Conservation (phyloP, 2,329 filamentous ascomycete genomes). For the Xylariomycetidae sp. region DNA sequence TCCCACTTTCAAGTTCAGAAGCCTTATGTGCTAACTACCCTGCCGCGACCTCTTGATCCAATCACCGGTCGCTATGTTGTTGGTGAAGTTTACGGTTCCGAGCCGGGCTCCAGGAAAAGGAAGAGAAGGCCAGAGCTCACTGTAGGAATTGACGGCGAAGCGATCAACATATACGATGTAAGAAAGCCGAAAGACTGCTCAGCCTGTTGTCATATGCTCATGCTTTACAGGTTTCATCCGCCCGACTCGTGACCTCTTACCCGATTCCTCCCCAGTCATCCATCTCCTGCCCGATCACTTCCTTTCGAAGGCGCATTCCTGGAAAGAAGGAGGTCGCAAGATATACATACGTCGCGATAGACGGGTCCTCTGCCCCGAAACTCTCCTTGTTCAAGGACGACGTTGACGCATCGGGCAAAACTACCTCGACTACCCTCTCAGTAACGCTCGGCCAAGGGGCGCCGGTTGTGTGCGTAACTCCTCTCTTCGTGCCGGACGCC, state of each 20-base stretch:
- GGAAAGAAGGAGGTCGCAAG: constrained; percentile 42
- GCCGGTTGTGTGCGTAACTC: constrained; percentile 38
- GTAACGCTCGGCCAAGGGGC: constrained; percentile 34
- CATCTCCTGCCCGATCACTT: constrained; percentile 57
- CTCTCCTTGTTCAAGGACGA: constrained; percentile 56
- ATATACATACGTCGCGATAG: constrained; percentile 56
- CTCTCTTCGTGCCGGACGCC: constrained; percentile 20
- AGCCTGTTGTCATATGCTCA: constrained; percentile 3
- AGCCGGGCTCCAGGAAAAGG: constrained; percentile 51
- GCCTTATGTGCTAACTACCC: constrained; percentile 56
- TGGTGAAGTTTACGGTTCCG: constrained; percentile 55
- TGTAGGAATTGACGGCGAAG: constrained; percentile 60
- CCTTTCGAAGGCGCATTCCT: constrained; percentile 46
- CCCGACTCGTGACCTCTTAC: constrained; percentile 59
- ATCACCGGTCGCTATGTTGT: constrained; percentile 46
- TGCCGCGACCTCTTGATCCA: constrained; percentile 52
- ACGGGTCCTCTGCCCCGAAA: constrained; percentile 40
- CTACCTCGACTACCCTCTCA: constrained; percentile 43
- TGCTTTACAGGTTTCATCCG: constrained; percentile 47
- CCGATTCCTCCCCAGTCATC: constrained; percentile 59
- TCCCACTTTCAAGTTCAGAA: constrained; percentile 56
- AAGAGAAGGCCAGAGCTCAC: constrained; percentile 58
- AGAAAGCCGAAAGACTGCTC: background rate
- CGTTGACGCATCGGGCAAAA: constrained; percentile 44
- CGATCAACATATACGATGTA: constrained; percentile 59